These are phyloP conservation scores for Flammula alnicola DNA, from an alignment of 1,284 basidiomycete genomes.

Conservation along the genomic window DNA sequence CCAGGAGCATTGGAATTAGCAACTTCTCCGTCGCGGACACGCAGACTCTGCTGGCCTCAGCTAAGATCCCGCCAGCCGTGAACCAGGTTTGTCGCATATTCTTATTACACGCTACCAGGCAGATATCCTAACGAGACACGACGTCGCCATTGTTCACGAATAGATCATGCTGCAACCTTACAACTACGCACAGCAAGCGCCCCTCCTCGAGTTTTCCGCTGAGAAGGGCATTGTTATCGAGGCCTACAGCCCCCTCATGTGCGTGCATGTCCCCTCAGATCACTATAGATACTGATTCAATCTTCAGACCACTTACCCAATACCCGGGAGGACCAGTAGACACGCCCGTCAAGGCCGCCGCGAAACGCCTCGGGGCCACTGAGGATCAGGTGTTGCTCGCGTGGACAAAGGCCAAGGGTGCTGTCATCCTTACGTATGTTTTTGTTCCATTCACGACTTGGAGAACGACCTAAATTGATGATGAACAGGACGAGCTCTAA, in stretches of 20 bases:
- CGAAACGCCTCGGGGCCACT: constrained; percentile 56
- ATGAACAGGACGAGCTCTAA: constrained; percentile 61
- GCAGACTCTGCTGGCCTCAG: constrained; percentile 55
- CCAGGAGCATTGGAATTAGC: constrained; percentile 76
- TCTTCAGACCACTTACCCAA: constrained; percentile 61
- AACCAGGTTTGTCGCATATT: constrained; percentile 59
- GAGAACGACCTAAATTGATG: not conserved
- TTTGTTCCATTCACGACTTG: not conserved
- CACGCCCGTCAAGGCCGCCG: constrained; percentile 59
- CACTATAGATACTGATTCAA: not conserved
- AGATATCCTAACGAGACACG: too few species aligned
- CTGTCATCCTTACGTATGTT: constrained; percentile 66
- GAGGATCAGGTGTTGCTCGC: constrained; percentile 72
- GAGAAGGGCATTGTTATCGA: constrained; percentile 69
- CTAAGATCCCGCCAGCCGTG: constrained; percentile 66
- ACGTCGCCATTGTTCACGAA: not conserved
- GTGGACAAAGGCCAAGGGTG: constrained; percentile 70
- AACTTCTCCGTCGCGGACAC: constrained; percentile 68
- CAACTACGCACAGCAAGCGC: constrained; percentile 58
- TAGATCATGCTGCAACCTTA: constrained; percentile 64
- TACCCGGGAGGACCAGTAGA: constrained; percentile 72
- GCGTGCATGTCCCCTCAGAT: constrained; percentile 22
- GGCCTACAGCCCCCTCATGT: constrained; percentile 72
- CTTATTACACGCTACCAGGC: not conserved
- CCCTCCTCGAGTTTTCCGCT: constrained; percentile 60